Base-by-base conservation (phyloP, 352 stramenopile species). In the Phytophthora podocarpi region DNA sequence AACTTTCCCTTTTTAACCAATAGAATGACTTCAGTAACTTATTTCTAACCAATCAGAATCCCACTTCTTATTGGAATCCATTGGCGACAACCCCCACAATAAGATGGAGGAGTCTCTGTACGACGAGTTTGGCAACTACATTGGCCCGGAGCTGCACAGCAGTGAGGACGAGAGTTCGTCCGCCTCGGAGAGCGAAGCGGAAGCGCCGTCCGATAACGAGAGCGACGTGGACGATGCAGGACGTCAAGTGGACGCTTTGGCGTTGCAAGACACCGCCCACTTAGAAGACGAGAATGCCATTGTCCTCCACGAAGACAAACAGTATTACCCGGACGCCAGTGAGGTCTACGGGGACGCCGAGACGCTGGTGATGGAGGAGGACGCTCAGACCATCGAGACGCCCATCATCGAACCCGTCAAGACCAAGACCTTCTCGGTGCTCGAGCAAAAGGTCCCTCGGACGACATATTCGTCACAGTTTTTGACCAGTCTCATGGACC, bases 121-220 rank as follows among this genome's bases (percentile, higher is more conserved):
- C 80, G 98, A 99, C 82, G 98, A 99, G 82, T 99, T 99, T 69
- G 98, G 98, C 57, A 99, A 99, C 80, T 99, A 99, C 80, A 99
- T 99, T 63, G 98, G 98, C 16, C 96, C 97, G 20, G 97, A 99
- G 59, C 79, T 99, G 40, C 89, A 92, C 13, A 90, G 78, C 69
- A 90, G 81, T 42, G 87, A 89, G 45, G 74, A 85, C 6, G 81
- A 92, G 40, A n/a, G n/a, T n/a, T n/a, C n/a, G 3, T 74, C 69
- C 34, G 80, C 65, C 26, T 82, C 84, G 16, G 80, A 90, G 37
- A 72, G 64, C 10, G 77, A 76, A 47, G 46, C 31, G 23, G 28
- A n/a, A n/a, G n/a, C n/a, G n/a, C n/a, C 43, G n/a, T 75, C 68
- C 13, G 75, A 93, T 31, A 62, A 74, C 32, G 80, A 85, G 10